Base-by-base conservation (phyloP, 2,329 filamentous ascomycete genomes). In the Hypoxylon sp. region DNA sequence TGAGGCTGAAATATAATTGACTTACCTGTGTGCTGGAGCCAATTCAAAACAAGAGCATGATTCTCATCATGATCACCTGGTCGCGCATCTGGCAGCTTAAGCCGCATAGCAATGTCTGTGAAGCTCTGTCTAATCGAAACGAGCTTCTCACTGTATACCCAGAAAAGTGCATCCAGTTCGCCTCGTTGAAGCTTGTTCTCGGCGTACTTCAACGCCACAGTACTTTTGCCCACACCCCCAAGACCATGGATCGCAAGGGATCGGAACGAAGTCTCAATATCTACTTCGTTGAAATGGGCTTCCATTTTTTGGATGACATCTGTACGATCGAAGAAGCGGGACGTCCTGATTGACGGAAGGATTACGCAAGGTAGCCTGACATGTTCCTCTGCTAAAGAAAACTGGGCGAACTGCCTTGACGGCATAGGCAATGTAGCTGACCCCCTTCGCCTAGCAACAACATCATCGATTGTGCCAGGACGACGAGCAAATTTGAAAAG, bases 181-280 rank as follows among this genome's bases (percentile, higher is more conserved):
- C 37, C n/a, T 14, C 37, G 29, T 10, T 14, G 2, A 24, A 22
- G 37, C 35, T 39, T 54, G 8, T 22, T 39, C 17, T 39, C 19
- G 8, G 19, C 19, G 8, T 54, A 54, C 1, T 3, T 39, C 13
- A 17, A 39, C 2, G 51, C 51, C 10, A 39, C 11, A 3, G 33
- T 39, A 42, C 31, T 54, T 54, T 54, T 54, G 14, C 51, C 51
- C 5, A 54, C 51, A 19, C 51, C 51, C 13, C 51, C 51, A 1
- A 54, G 5, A 24, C 51, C 51, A 9, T 54, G 19, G 29, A 54
- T 10, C 0, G 33, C 51, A 14, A 54, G 14, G 2, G 51, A 42
- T 24, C 19, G 13, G 19, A 54, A 42, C 6, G 22, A 29, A 8
- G 31, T 33, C 8, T 33, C 31, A 33, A 33, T 33, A 33, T 33